phyloP scores from a whole-genome alignment of 306 rosid species.

The Trifolium repens region DNA sequence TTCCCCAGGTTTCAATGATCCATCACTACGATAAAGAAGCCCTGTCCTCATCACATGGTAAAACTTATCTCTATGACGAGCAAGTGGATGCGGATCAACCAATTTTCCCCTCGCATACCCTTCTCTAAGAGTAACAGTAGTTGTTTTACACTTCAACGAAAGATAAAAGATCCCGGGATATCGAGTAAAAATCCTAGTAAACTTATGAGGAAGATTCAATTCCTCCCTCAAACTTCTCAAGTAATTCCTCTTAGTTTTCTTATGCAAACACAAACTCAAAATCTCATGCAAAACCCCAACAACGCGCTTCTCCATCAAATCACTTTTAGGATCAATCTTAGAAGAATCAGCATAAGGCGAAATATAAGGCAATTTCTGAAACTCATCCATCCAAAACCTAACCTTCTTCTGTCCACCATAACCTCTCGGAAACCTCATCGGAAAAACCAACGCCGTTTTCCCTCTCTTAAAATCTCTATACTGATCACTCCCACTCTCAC shows the following conservation, averaged over 20 bases:
- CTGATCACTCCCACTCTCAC: constrained; percentile 35
- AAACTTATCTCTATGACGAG: constrained; percentile 66
- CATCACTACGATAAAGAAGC: constrained; percentile 71
- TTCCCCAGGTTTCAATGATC: constrained; percentile 49
- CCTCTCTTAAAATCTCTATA: constrained; percentile 80
- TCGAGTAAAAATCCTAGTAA: constrained; percentile 81
- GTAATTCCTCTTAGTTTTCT: constrained; percentile 90
- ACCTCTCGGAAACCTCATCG: constrained; percentile 86
- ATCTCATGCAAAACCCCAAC: constrained; percentile 93
- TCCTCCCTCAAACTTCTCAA: constrained; percentile 86
- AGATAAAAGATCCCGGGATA: constrained; percentile 90
- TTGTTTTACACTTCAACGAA: constrained; percentile 86
- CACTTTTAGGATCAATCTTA: constrained; percentile 77
- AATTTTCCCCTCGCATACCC: constrained; percentile 79
- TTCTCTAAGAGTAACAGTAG: constrained; percentile 76
- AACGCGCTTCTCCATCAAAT: constrained; percentile 91
- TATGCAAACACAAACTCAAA: constrained; percentile 78
- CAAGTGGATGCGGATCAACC: constrained; percentile 78
- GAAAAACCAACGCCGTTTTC: constrained; percentile 64
- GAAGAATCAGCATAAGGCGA: constrained; percentile 75
- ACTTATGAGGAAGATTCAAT: constrained; percentile 83
- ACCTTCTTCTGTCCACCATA: constrained; percentile 89
- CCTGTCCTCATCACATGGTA: constrained; percentile 90
- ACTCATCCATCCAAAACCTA: constrained; percentile 89
- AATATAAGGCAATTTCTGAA: constrained; percentile 81